A percentile compares a stretch with the other conserved stretches of the same genome.
Evolutionary conservation across 306 rosid species (phyloP).

Genomic region (Prosopis cineraria): DNA sequence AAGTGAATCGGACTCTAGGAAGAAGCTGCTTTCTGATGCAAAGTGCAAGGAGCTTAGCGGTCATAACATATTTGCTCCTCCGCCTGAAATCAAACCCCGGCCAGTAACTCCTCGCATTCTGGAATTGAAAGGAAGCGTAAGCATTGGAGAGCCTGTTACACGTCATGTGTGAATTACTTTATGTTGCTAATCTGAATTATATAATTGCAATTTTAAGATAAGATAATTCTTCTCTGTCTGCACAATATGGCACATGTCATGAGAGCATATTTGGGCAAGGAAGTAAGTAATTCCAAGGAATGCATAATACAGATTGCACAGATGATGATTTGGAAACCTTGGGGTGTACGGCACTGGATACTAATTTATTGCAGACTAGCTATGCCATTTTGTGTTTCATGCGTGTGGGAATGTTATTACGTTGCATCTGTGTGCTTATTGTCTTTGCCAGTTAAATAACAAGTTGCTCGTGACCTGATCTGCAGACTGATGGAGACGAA

Average conservation of each 20-base stretch:
- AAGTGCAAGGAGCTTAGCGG: conserved; percentile 95
- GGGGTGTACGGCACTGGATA: neutral
- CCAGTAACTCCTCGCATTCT: conserved; percentile 70
- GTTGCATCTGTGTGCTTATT: neutral
- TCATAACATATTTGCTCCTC: conserved; percentile 94
- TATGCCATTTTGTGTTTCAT: conserved; percentile 17
- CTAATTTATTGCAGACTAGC: neutral
- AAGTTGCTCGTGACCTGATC: conserved; percentile 32
- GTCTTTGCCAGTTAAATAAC: neutral
- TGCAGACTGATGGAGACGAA: conserved; percentile 57
- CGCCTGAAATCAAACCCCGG: conserved; percentile 92
- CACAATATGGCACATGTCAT: neutral
- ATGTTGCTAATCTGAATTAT: conserved; percentile 44
- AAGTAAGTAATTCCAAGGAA: conserved; percentile 18
- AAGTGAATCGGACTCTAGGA: conserved; percentile 72
- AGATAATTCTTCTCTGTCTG: neutral
- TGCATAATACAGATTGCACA: neutral
- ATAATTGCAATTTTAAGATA: neutral
- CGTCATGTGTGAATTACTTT: conserved; percentile 49
- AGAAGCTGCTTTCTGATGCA: conserved; percentile 89
- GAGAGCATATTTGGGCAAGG: neutral
- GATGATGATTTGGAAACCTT: conserved; percentile 12
- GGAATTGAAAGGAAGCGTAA: conserved; percentile 85
- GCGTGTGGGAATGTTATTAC: conserved; percentile 4
- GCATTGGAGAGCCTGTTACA: conserved; percentile 63